Evolutionary conservation across 1,139 yeast genomes (phyloP), one percentile per base, ranked within the genome.

Genomic region (Nakaseomyces bracarensis): DNA sequence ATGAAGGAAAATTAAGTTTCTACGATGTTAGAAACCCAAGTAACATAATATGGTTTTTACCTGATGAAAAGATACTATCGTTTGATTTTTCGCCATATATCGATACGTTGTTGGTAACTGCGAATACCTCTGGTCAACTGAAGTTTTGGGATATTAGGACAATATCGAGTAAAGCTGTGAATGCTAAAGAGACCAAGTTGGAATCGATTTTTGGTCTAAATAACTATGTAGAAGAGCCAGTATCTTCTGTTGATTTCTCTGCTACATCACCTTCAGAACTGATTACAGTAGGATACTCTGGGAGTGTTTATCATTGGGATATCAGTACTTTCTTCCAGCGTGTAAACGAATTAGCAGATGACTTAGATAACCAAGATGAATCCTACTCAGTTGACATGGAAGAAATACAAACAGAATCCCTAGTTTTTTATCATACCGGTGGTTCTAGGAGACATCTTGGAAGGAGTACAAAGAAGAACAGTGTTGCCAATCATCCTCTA

Each of bases 231-330:
- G 50, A 46, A 3, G 61, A 58, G 27, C 47, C 51, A 3, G 58
- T 60, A 4, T 50, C 43, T 3, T 55, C 52, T 30, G 44, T 60
- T 8, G 46, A 48, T 34, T 57, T 58, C 42, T 54, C 59, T 1
- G 34, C 43, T 13, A 45, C 48, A 3, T 49, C 53, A 1, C 53
- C 63, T 4, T 47, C 51, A 10, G 52, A 54, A 26, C 49, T 60
- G 29, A 40, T 60, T 18, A 44, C 61, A 3, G 55, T 59, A 15
- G 61, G 63, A 15, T 45, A 43, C 2, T 41, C 50, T 6, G 65
- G 65, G n/a, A 57, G 53, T 38, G 53, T 60, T 8, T 60, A 57
- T 41, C 63, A 58, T 22, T 60, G 65, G 65, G 56, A 57, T 42
- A 29, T 57, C 30, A 16, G 47, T 46, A 22, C 49, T 46, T 38